These are phyloP conservation scores for Testicularia cyperi DNA, from an alignment of 1,284 basidiomycete species.

Conservation along the genomic window DNA sequence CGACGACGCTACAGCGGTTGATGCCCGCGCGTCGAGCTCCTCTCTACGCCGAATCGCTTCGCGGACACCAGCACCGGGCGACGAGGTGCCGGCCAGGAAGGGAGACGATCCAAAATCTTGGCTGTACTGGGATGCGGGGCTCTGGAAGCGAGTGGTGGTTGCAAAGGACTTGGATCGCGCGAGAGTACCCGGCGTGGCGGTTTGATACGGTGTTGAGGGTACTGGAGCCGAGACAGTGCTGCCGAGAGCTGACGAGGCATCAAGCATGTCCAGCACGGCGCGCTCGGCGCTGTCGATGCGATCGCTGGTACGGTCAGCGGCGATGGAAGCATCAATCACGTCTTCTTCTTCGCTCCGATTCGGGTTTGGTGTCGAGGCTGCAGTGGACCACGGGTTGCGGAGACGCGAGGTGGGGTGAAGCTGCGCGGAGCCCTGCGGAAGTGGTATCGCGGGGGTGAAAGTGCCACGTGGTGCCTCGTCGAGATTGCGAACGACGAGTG, in stretches of 20 bases:
- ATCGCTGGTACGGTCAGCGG: slow-evolving; percentile 14
- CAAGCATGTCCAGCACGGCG: slow-evolving; percentile 47
- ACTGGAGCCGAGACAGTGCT: slow-evolving; percentile 13
- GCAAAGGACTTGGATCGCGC: slow-evolving; percentile 28
- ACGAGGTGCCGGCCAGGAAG: slow-evolving; percentile 20
- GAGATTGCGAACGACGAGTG: slow-evolving; percentile 40
- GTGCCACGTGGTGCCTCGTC: slow-evolving; percentile 40
- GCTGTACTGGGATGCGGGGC: slow-evolving; percentile 33
- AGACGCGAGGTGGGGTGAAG: slow-evolving; percentile 4
- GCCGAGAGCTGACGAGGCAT: slow-evolving; percentile 11
- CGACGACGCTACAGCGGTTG: neutral
- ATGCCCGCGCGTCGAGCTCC: slow-evolving; percentile 15
- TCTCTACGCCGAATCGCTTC: slow-evolving; percentile 33
- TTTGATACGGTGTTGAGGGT: slow-evolving; percentile 17
- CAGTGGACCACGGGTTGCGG: slow-evolving; percentile 26
- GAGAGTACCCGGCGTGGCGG: slow-evolving; percentile 23
- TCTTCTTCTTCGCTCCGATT: slow-evolving; percentile 35
- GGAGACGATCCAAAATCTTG: slow-evolving; percentile 27
- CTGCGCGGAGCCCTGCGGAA: slow-evolving; percentile 11
- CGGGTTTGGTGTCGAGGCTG: slow-evolving; percentile 7
- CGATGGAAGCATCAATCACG: slow-evolving; percentile 29
- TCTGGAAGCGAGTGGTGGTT: slow-evolving; percentile 12
- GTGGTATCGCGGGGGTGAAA: slow-evolving; percentile 28
- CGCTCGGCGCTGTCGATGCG: slow-evolving; percentile 23
- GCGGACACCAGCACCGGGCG: slow-evolving; percentile 23